phyloP scores from a whole-genome alignment of 1,284 basidiomycete species.

The Pseudomicrostroma phylloplanum region DNA sequence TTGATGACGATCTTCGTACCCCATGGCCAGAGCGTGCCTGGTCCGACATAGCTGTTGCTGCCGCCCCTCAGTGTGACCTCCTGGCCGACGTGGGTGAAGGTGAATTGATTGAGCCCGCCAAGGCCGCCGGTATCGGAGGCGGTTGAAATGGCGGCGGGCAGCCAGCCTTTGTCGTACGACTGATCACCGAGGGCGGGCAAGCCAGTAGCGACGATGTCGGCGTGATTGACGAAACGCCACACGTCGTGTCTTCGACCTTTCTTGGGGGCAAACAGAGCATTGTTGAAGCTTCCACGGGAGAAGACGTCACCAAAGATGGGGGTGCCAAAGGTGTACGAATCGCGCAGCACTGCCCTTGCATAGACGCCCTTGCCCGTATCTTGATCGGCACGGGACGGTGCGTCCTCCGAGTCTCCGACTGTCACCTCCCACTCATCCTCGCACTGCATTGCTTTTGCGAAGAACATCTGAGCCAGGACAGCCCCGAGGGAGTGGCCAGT shows the following conservation, averaged over 20 bases:
- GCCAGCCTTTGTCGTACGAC: not conserved
- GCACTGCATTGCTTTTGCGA: not conserved
- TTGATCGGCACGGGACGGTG: no score
- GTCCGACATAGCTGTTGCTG: not conserved
- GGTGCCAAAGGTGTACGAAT: not conserved
- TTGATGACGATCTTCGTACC: slow-evolving; percentile 3
- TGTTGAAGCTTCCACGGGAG: not conserved
- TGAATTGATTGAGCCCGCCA: slow-evolving; percentile 7
- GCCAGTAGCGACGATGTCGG: not conserved
- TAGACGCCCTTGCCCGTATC: not conserved
- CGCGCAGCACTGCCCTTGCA: not conserved
- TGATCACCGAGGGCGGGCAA: not conserved
- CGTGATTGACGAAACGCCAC: not conserved
- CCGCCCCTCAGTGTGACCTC: not conserved
- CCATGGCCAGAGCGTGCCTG: slow-evolving; percentile 4
- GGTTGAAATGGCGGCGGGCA: no score
- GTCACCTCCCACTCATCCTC: not conserved
- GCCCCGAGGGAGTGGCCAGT: slow-evolving; percentile 7
- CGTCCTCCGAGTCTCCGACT: no score
- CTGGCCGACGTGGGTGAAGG: slow-evolving; percentile 7
- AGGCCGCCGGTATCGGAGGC: not conserved
- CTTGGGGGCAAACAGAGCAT: not conserved
- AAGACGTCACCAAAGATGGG: slow-evolving; percentile 1
- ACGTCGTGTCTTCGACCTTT: not conserved
- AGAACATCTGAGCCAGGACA: not conserved